Conservation (phyloP, 805 yeast species). For the Candida suzukii region DNA sequence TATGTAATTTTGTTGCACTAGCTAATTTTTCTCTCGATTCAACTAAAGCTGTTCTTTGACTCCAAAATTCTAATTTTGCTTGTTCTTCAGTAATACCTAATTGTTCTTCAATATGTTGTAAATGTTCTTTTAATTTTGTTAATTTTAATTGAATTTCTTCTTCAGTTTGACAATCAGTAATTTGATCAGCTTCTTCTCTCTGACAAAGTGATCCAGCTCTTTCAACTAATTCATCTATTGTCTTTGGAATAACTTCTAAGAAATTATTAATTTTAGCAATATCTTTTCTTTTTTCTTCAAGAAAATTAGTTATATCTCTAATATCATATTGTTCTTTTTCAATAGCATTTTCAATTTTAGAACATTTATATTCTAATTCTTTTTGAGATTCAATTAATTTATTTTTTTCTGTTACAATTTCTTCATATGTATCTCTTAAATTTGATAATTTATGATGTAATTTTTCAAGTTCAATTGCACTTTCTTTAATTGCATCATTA, state of each 20-base stretch:
- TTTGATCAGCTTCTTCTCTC: slow-evolving; percentile 35
- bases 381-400: background rate
- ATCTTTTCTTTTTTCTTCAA: slow-evolving; percentile 14
- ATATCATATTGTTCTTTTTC: slow-evolving; percentile 5
- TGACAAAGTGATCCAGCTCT: slow-evolving; percentile 38
- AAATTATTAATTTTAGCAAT: slow-evolving; percentile 20
- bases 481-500: background rate
- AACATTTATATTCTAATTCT: background rate
- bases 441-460: background rate
- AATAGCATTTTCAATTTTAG: slow-evolving; percentile 5
- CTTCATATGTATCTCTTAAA: too few species aligned
- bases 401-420: background rate
- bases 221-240: slow-evolving; percentile 14
- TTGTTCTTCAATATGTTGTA: slow-evolving; percentile 44
- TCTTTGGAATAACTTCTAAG: slow-evolving; percentile 19
- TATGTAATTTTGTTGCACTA: slow-evolving; percentile 23
- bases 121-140: slow-evolving; percentile 34
- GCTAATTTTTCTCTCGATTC: slow-evolving; percentile 34
- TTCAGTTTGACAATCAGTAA: slow-evolving; percentile 30
- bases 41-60: slow-evolving; percentile 34
- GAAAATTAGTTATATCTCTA: slow-evolving; percentile 10
- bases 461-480: background rate
- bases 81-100: slow-evolving; percentile 52
- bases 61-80: slow-evolving; percentile 40
- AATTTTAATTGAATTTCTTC: slow-evolving; percentile 46